These are phyloP conservation scores for Dioszegia crocea DNA, from an alignment of 768 basidiomycete species.

Conservation along the genomic window DNA sequence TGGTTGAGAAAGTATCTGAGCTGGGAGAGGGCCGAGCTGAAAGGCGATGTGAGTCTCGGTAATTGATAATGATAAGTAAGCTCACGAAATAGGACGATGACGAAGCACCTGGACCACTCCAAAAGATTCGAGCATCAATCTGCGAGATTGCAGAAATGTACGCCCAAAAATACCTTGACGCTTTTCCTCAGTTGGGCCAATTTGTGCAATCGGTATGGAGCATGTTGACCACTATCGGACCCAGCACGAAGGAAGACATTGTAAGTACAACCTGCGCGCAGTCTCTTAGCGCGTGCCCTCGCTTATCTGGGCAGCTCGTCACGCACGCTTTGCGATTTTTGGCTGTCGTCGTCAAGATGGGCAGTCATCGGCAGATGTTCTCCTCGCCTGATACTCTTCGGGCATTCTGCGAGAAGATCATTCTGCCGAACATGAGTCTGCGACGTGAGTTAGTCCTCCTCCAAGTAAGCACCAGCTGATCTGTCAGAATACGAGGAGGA, in stretches of 20 bases:
- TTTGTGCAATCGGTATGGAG: slow-evolving; percentile 89
- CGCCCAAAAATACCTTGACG: slow-evolving; percentile 51
- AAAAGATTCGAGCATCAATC: slow-evolving; percentile 80
- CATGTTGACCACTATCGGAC: slow-evolving; percentile 63
- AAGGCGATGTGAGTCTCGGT: slow-evolving; percentile 60
- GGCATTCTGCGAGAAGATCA: slow-evolving; percentile 78
- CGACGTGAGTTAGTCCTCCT: slow-evolving; percentile 53
- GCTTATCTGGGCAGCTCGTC: slow-evolving; percentile 57
- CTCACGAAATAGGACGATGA: slow-evolving; percentile 58
- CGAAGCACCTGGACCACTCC: slow-evolving; percentile 73
- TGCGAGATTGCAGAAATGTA: slow-evolving; percentile 84
- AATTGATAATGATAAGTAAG: background rate
- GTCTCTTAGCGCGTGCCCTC: background rate
- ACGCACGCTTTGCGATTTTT: slow-evolving; percentile 86
- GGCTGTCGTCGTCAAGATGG: slow-evolving; percentile 84
- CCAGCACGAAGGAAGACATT: slow-evolving; percentile 68
- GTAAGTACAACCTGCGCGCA: slow-evolving; percentile 55
- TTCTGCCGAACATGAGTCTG: slow-evolving; percentile 86
- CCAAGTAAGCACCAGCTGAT: background rate
- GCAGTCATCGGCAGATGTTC: slow-evolving; percentile 74
- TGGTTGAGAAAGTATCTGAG: slow-evolving; percentile 75
- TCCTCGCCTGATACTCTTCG: slow-evolving; percentile 70
- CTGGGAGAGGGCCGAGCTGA: slow-evolving; percentile 70
- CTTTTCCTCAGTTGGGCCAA: slow-evolving; percentile 50
- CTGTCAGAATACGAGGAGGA: slow-evolving; percentile 75